Evolutionary conservation across 345 rosid species (phyloP), one percentile per base, ranked within the genome.

Genomic region (Nephelium lappaceum): DNA sequence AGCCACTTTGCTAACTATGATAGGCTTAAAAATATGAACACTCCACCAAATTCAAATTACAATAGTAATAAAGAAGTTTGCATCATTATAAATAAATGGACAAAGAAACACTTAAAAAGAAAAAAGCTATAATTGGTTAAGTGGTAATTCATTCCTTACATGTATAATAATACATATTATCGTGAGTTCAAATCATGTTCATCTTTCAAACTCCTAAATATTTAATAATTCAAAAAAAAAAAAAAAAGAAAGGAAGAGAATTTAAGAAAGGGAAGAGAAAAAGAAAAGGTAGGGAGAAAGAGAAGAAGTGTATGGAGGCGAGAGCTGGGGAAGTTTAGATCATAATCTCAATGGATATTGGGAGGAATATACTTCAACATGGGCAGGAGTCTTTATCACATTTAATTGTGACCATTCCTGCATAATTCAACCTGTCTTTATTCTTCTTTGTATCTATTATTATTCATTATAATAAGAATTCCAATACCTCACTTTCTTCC

Each of bases 281-380:
- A 57, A 71, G 68, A 41, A 67, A 19, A 41, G 6, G 49, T 0
- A n/a, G 23, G 10, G 14, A 67, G 53, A 19, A n/a, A 67, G 24
- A 42, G 27, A n/a, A 41, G 49, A 67, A 65, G 55, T 55, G 79
- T 72, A 81, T 79, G 84, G 84, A 81, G 64, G 41, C 73, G 72
- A 68, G 69, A 77, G 70, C 79, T n/a, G 60, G 36, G 80, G 81
- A 51, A 81, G 81, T 75, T 79, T 65, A 81, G 84, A 73, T 77
- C 88, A 76, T 3, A 31, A 41, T 38, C 47, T 45, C 77, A 71
- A 45, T 62, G 79, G 79, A 79, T 73, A 79, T 84, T 61, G 68
- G 14, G 23, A 67, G 75, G 80, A 80, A 85, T 76, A 82, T 82
- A 75, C 62, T 57, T 21, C 83, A 60, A 47, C 41, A 71, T 57